phyloP scores from a whole-genome alignment of 2,329 filamentous ascomycete genomes.

The Colletotrichum tropicale region DNA sequence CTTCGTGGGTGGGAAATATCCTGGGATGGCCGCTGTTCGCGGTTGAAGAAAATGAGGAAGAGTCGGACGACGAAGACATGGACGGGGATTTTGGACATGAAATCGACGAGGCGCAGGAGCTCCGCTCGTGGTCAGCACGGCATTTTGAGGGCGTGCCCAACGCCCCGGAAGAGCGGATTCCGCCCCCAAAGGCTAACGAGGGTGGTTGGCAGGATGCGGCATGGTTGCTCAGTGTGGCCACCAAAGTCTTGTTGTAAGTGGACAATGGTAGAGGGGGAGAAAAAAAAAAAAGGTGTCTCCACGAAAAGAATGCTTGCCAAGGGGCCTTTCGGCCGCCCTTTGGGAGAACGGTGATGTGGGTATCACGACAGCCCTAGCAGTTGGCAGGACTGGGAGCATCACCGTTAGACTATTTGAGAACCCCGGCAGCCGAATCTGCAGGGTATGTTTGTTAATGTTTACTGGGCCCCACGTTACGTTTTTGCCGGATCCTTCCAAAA shows the following conservation, averaged over 20 bases:
- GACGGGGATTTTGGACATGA: constrained; percentile 33
- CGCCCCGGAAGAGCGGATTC: constrained; percentile 51
- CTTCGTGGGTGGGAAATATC: constrained; percentile 63
- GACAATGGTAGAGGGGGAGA: not conserved
- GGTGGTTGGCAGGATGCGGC: constrained; percentile 71
- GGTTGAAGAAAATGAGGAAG: constrained; percentile 64
- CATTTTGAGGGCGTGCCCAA: constrained; percentile 46
- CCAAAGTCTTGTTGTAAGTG: constrained; percentile 61
- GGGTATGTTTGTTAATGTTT: constrained; percentile 3
- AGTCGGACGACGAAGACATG: constrained; percentile 43
- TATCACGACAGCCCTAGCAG: constrained; percentile 4
- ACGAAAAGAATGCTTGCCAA: not conserved
- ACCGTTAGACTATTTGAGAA: constrained; percentile 7
- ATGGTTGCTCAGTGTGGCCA: constrained; percentile 70
- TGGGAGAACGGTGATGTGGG: constrained; percentile 9
- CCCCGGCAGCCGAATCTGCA: constrained; percentile 6
- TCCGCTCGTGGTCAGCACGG: constrained; percentile 35
- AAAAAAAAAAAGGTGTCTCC: not conserved
- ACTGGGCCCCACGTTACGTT: constrained; percentile 6
- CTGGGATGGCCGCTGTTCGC: constrained; percentile 67
- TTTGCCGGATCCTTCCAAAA: not conserved
- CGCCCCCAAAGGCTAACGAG: constrained; percentile 53
- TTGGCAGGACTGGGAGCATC: constrained; percentile 4
- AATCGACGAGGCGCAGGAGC: constrained; percentile 30
- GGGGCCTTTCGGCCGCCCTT: not conserved